phyloP scores from a whole-genome alignment of 139 green algal genomes.

The Micromonas commoda region DNA sequence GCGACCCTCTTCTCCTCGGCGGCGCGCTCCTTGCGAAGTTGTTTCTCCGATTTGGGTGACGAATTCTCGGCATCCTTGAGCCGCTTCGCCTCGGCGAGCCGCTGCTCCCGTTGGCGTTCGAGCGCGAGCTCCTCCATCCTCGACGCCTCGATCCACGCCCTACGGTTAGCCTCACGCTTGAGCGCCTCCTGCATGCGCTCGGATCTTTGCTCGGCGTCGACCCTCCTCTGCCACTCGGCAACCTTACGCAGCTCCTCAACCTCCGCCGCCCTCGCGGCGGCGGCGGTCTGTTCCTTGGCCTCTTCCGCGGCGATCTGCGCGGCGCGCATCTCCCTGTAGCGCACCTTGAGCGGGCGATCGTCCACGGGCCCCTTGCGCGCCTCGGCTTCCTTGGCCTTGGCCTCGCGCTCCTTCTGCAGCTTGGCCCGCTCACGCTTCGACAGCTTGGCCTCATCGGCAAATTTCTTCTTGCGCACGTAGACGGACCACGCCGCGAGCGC shows the following conservation, averaged over 20 bases:
- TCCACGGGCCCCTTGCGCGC: background rate
- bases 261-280: background rate
- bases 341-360: background rate
- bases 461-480: background rate
- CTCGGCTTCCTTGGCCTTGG: background rate
- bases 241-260: background rate
- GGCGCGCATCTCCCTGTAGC: background rate
- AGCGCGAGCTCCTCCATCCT: background rate
- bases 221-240: background rate
- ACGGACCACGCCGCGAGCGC: background rate
- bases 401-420: background rate
- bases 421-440: too few relatives aligned
- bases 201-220: background rate
- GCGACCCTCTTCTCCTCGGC: background rate
- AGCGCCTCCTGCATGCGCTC: too few relatives aligned
- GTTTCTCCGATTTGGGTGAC: too few relatives aligned
- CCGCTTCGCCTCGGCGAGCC: background rate
- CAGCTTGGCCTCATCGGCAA: too few relatives aligned
- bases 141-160: background rate
- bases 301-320: background rate
- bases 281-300: background rate
- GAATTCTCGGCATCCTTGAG: too few relatives aligned
- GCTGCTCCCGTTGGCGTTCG: background rate
- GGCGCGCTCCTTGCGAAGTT: background rate
- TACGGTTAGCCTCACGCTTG: background rate